These are phyloP conservation scores for Rosa lucieae DNA, from an alignment of 306 rosid species.

Conservation along the genomic window DNA sequence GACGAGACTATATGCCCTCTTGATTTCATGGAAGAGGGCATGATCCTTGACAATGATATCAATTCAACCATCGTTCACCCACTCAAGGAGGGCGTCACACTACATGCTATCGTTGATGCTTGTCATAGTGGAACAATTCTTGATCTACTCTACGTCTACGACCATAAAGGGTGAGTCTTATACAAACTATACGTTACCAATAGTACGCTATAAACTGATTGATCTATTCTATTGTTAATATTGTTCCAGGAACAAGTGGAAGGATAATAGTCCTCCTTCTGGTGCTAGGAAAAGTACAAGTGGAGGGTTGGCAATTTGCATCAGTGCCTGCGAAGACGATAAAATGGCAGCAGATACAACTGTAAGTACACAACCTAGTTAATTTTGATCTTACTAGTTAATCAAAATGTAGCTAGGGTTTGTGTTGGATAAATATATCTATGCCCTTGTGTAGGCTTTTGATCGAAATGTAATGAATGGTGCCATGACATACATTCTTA, in stretches of 20 bases:
- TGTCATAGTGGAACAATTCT: conserved; percentile 88
- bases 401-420: neutral
- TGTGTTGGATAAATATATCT: neutral
- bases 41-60: conserved; percentile 60
- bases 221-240: too few relatives aligned
- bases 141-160: conserved; percentile 54
- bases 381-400: too few relatives aligned
- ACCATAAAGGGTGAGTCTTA: conserved; percentile 32
- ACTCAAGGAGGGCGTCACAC: conserved; percentile 58
- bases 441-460: conserved; percentile 40
- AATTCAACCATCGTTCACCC: conserved; percentile 70
- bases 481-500: conserved; percentile 60
- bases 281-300: conserved; percentile 45
- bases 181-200: neutral
- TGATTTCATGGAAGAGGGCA: conserved; percentile 63
- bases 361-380: too few relatives aligned
- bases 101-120: conserved; percentile 82
- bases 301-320: too few relatives aligned
- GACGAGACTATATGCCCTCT: conserved; percentile 75
- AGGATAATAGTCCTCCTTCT: conserved; percentile 55
- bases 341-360: too few relatives aligned
- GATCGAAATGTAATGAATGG: conserved; percentile 60
- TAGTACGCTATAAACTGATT: neutral
- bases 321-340: too few relatives aligned
- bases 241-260: conserved; percentile 47